Conservation (phyloP, 2,329 filamentous ascomycete species). For the Cryphonectria carpinicola region DNA sequence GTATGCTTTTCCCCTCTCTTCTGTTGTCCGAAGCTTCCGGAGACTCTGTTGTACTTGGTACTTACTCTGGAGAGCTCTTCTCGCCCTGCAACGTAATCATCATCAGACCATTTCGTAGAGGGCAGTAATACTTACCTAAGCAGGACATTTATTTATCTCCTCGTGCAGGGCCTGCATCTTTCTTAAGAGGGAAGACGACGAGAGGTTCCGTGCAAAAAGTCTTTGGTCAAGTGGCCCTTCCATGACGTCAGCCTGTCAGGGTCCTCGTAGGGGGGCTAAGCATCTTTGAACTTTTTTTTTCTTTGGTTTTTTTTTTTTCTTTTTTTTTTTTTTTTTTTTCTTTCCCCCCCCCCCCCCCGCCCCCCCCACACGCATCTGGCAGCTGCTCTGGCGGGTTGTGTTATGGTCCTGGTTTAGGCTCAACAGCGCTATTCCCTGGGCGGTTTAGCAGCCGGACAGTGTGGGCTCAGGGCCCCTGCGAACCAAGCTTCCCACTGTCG, state of each 20-base stretch:
- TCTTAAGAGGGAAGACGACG: no score
- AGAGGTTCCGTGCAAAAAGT: no score
- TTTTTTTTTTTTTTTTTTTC: background rate
- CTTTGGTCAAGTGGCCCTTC: background rate
- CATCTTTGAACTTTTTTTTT: background rate
- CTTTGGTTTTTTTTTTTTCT: background rate
- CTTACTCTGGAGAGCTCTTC: no score
- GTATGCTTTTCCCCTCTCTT: no score
- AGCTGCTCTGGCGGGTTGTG: background rate
- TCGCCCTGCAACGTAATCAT: no score
- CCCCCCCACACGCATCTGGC: no score
- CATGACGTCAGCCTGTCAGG: slow-evolving; percentile 10
- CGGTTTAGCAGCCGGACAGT: slow-evolving; percentile 3
- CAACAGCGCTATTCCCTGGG: background rate
- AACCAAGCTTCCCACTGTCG: slow-evolving; percentile 2
- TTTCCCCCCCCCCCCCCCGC: no score
- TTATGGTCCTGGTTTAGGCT: background rate
- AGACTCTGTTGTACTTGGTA: no score
- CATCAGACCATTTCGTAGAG: no score
- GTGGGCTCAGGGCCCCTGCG: background rate
- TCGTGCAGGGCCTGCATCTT: no score
- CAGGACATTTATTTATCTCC: background rate
- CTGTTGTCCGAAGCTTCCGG: no score
- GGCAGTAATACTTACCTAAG: no score
- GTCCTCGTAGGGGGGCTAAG: background rate